Base-by-base conservation (phyloP, 2,329 filamentous ascomycete genomes). In the Nemania sp. region DNA sequence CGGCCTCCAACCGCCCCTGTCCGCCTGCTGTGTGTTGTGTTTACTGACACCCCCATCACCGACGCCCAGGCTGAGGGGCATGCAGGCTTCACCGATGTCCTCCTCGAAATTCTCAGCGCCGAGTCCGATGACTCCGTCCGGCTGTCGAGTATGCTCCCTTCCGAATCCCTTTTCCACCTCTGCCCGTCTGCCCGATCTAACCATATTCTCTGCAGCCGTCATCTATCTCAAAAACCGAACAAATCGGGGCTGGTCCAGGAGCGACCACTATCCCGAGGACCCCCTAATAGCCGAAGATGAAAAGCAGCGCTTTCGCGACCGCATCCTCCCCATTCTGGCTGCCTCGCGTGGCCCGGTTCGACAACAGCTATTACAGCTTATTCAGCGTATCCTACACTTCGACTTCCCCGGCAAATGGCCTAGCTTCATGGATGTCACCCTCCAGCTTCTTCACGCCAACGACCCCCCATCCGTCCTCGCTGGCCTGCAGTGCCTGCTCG, bases 161-260 rank as follows among this genome's bases (percentile, higher is more conserved):
- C 56, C 58, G 45, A 51, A 64, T 58, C 27, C 61, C n/a, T n/a
- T 45, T 65, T 22, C 57, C 27, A 49, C 47, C 18, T 38, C 13
- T n/a, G 41, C 41, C 32, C 26, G 27, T 49, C 56, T 20, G 5
- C 32, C 53, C 55, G 55, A 35, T 64, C 72, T 75, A 62, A 74
- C 66, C 18, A n/a, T 45, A 64, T n/a, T 59, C 60, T 65, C 55
- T 69, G 70, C 81, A 98, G 95, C 94, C 77, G 94, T 95, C 78
- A 93, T 99, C 75, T 99, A 98, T 83, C 89, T 98, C 80, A 99
- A 99, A 85, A 98, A 99, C 83, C 92, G 94, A 79, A 92, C 98
- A 80, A 95, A 92, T 80, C 92, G 94, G 79, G 94, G 93, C 76
- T 99, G 96, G 96, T 88, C 91, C 64, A 89, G 88, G 70, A 86